Conservation (phyloP, 148 eudicot species). For the Fallopia convolvulus region DNA sequence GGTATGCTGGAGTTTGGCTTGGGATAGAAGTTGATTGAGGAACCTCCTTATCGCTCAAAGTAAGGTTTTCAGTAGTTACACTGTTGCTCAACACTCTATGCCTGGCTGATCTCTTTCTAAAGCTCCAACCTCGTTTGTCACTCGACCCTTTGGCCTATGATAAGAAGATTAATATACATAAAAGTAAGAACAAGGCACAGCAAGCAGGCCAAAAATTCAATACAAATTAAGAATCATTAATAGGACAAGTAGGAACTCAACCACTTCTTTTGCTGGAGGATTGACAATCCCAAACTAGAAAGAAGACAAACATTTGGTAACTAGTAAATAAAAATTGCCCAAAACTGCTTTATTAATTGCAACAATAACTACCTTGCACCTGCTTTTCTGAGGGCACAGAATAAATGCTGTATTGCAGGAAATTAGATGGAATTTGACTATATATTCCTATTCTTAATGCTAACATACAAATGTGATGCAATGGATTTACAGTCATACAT, state of each 20-base stretch:
- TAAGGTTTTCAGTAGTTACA: slow-evolving; percentile 41
- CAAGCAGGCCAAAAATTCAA: slow-evolving; percentile 6
- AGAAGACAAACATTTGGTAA: not conserved
- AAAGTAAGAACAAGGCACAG: not conserved
- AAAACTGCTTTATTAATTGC: not conserved
- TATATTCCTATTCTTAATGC: not conserved
- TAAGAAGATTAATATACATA: slow-evolving; percentile 14
- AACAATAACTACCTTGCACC: not conserved
- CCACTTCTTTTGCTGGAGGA: not conserved
- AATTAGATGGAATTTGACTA: not conserved
- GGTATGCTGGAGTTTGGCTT: slow-evolving; percentile 35
- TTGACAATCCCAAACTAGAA: not conserved
- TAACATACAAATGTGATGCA: not conserved
- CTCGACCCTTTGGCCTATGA: slow-evolving; percentile 52
- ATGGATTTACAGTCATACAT: not conserved
- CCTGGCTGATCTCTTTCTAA: slow-evolving; percentile 69
- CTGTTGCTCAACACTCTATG: slow-evolving; percentile 69
- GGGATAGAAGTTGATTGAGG: slow-evolving; percentile 34
- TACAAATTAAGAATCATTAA: not conserved
- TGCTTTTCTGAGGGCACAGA: not conserved
- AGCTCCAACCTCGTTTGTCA: slow-evolving; percentile 92
- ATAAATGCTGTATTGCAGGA: not conserved
- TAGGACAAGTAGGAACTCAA: not conserved
- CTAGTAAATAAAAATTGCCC: not conserved
- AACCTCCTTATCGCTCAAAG: slow-evolving; percentile 45